These are phyloP conservation scores for Oryza glumipatula DNA, from an alignment of 176 grass and related monocot genomes.

Conservation along the genomic window DNA sequence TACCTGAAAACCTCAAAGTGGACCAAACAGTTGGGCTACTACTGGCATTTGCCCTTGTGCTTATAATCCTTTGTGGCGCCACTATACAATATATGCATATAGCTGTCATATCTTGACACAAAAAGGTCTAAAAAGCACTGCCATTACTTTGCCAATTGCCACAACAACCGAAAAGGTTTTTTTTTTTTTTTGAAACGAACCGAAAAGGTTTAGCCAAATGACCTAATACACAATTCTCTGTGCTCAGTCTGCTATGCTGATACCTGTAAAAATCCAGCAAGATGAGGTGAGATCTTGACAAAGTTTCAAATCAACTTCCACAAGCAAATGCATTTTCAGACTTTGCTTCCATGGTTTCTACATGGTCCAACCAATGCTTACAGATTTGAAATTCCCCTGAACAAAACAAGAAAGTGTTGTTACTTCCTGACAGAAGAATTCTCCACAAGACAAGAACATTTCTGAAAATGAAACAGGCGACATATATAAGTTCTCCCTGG, in stretches of 20 bases:
- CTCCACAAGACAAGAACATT: constrained; percentile 26
- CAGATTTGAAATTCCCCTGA: neutral
- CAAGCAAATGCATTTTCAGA: neutral
- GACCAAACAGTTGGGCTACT: neutral
- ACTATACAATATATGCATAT: constrained; percentile 31
- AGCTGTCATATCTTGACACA: constrained; percentile 43
- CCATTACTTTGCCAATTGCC: constrained; percentile 21
- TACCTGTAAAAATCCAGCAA: neutral
- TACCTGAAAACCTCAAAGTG: constrained; percentile 23
- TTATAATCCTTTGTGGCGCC: constrained; percentile 39
- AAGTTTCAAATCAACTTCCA: neutral
- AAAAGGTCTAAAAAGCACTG: constrained; percentile 10
- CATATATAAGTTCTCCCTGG: constrained; percentile 2
- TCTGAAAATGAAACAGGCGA: constrained; percentile 14
- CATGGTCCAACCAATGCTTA: neutral
- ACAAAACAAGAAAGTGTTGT: neutral
- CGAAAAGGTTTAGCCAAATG: constrained; percentile 8
- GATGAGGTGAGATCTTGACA: neutral
- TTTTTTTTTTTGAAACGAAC: neutral
- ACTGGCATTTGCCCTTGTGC: constrained; percentile 11
- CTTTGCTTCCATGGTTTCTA: neutral
- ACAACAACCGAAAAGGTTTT: neutral
- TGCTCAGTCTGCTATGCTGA: neutral
- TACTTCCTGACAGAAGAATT: neutral
- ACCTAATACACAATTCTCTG: neutral